Evolutionary conservation across 192 early-diverging fungal species (phyloP), one percentile per base, ranked within the genome.

Genomic region (Podochytrium sp.): DNA sequence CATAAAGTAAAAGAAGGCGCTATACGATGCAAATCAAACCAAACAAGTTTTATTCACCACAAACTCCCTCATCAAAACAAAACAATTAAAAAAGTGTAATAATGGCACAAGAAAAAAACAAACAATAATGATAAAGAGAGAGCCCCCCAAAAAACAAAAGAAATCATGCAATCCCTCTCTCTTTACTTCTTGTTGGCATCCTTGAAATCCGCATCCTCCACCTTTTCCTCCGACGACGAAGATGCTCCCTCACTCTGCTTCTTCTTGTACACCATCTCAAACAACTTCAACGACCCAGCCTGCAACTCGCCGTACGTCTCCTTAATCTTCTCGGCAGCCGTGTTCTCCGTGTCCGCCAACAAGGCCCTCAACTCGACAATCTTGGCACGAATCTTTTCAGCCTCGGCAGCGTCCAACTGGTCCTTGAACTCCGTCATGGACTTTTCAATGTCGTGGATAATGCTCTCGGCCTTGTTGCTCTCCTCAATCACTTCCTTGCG

Each of bases 251-350:
- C 74, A 33, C 23, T 57, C 55, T 75, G 74, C 74, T 78, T 80
- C 78, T 91, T 91, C 91, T 98, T 95, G 90, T 99, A 98, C 16
- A 94, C 93, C 90, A 94, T 90, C 89, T 99, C 94, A 76, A 99
- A 99, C 59, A 99, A 87, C 86, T 99, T 99, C 65, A 99, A 82
- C 63, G 89, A 90, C 14, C 87, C 90, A 78, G 91, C 90, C 86
- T 99, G 96, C 71, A 98, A 78, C 57, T 92, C 95, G 65, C 84
- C 85, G 39, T 88, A 82, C 83, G 96, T 91, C 81, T 89, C 81
- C 89, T 94, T 96, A 81, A 99, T 90, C 29, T 95, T 90, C 67
- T 99, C 96, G 20, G 92, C 87, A 37, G 87, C 88, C 40, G 90
- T 75, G 25, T 76, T 81, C 67, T 87, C 88, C 57, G 91, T 85